Conservation (phyloP, 2,329 filamentous ascomycete genomes). For the Sporothrix brasiliensis region DNA sequence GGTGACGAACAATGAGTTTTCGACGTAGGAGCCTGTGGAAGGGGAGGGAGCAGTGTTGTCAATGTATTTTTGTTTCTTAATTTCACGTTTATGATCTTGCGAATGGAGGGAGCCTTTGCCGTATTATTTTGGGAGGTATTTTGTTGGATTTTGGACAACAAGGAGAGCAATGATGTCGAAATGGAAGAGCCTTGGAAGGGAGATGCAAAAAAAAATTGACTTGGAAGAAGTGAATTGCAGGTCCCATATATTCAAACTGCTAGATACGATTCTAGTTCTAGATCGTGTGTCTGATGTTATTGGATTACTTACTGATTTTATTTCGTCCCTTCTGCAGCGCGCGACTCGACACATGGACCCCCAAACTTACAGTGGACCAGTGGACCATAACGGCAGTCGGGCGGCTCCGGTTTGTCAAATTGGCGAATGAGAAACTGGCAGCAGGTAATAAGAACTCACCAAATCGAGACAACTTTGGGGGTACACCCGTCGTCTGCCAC, state of each 20-base stretch:
- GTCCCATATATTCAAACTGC: not conserved
- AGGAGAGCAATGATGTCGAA: not conserved
- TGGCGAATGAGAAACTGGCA: not conserved
- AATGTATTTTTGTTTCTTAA: not conserved
- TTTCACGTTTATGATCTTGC: not conserved
- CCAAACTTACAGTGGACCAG: not conserved
- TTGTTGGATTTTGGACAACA: not conserved
- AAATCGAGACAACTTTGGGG: not conserved
- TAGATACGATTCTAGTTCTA: not conserved
- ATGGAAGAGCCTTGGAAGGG: not conserved
- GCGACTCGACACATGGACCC: constrained; percentile 11
- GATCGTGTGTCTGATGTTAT: not conserved
- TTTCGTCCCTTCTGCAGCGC: not conserved
- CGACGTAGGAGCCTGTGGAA: not conserved
- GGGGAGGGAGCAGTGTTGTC: not conserved
- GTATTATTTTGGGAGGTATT: not conserved
- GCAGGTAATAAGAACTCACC: not conserved
- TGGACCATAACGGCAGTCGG: not conserved
- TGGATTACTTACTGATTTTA: not conserved
- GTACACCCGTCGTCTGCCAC: not conserved
- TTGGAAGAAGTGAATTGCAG: not conserved
- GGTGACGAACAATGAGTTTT: constrained; percentile 34
- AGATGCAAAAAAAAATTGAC: not conserved
- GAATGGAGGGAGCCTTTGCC: not conserved
- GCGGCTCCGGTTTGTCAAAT: not conserved